Conservation (phyloP, 768 basidiomycete species). For the Pulveroboletus sp. region DNA sequence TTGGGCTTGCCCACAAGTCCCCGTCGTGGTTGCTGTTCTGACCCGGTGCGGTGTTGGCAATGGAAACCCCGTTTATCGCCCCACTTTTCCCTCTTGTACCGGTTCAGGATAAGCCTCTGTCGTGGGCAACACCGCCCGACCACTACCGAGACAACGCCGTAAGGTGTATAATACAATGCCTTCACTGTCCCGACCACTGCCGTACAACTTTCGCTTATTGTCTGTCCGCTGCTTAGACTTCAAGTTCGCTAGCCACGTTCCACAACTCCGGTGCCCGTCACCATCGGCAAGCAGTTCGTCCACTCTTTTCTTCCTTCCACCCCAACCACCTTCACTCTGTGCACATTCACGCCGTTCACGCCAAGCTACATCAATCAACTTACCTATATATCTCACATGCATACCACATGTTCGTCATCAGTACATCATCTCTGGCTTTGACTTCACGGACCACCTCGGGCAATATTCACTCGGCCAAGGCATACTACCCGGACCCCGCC, state of each 20-base stretch:
- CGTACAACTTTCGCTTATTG: constrained; percentile 22
- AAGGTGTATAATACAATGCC: constrained; percentile 5
- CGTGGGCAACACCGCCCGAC: constrained; percentile 12
- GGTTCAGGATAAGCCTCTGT: not conserved
- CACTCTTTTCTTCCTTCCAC: constrained; percentile 14
- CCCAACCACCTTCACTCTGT: constrained; percentile 10
- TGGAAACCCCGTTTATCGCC: constrained; percentile 7
- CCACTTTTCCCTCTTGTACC: constrained; percentile 1
- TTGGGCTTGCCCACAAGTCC: constrained; percentile 6
- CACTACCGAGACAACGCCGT: constrained; percentile 5
- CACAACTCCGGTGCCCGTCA: not conserved
- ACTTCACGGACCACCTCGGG: constrained; percentile 12
- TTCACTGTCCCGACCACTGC: constrained; percentile 8
- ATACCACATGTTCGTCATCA: constrained; percentile 29
- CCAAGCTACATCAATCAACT: constrained; percentile 11
- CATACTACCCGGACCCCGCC: constrained; percentile 13
- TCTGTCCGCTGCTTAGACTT: constrained; percentile 1
- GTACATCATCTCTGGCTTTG: constrained; percentile 17
- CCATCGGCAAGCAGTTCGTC: constrained; percentile 9
- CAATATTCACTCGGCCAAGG: constrained; percentile 6
- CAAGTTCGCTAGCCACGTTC: not conserved
- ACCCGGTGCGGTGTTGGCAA: constrained; percentile 11
- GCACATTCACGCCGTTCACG: constrained; percentile 26
- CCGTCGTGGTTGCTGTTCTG: not conserved
- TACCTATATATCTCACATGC: constrained; percentile 26